These are phyloP conservation scores for Vanilla planifolia DNA, from an alignment of 106 monocot genomes.

Conservation along the genomic window DNA sequence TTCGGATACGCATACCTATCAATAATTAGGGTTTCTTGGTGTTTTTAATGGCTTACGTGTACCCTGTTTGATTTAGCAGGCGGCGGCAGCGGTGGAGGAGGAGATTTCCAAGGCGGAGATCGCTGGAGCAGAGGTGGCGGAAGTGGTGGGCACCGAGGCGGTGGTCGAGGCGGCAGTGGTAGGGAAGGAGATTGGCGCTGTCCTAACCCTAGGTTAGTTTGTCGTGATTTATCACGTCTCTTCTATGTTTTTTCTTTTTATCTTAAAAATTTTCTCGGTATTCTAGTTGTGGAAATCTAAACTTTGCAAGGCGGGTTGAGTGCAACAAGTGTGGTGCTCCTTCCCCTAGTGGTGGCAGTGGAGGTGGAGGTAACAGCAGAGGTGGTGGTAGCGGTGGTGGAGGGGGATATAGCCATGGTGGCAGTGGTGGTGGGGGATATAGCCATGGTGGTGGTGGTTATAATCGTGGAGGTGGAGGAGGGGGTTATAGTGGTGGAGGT, in stretches of 20 bases:
- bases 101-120: constrained; percentile 43
- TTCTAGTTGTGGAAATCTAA: constrained; percentile 85
- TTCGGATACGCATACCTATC: not conserved
- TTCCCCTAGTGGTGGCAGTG: constrained; percentile 37
- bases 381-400: no score
- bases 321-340: constrained; percentile 93
- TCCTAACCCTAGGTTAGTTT: constrained; percentile 66
- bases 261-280: not conserved
- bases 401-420: constrained; percentile 16
- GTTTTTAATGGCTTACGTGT: not conserved
- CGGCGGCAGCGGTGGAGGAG: no score
- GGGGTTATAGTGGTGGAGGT: no score
- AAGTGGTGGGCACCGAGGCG: constrained; percentile 39
- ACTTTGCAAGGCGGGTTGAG: constrained; percentile 90
- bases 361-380: constrained; percentile 35
- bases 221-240: not conserved
- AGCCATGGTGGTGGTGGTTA: constrained; percentile 20
- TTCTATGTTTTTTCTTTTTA: not conserved
- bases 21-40: not conserved
- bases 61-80: not conserved
- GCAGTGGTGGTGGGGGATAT: constrained; percentile 20
- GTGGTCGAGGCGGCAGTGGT: constrained; percentile 47
- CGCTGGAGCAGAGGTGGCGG: constrained; percentile 25
- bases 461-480: no score
- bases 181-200: constrained; percentile 96